Conservation (phyloP, 108 stramenopile genomes). For the Cyclotella choctawhatcheeana region DNA sequence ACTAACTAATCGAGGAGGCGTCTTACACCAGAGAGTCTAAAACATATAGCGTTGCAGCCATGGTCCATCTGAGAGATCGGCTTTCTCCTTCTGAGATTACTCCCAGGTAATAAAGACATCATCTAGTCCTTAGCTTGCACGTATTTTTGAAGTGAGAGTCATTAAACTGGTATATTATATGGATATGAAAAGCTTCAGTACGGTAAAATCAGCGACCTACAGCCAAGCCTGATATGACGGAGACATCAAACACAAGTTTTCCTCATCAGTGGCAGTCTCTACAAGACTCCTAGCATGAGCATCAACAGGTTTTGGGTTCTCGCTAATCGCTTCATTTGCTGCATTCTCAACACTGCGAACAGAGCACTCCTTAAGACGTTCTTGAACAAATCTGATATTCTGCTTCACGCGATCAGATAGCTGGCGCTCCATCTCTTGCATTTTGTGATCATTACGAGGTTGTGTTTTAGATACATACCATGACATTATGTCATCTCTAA, state of each 20-base stretch:
- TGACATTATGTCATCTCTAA: conserved; percentile 85
- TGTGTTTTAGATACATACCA: conserved; percentile 83
- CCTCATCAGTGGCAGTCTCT: conserved; percentile 56
- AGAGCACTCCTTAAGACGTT: conserved; percentile 66
- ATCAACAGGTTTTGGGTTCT: conserved; percentile 60
- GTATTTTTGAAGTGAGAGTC: too few relatives aligned
- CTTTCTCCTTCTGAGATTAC: too few relatives aligned
- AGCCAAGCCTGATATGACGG: conserved; percentile 78
- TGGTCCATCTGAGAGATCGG: too few relatives aligned
- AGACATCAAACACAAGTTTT: conserved; percentile 76
- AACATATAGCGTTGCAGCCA: too few relatives aligned
- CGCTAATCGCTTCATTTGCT: conserved; percentile 34
- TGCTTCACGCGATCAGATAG: conserved; percentile 74
- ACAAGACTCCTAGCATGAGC: conserved; percentile 62
- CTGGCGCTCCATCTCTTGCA: conserved; percentile 83
- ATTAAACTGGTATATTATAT: too few relatives aligned
- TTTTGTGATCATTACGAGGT: conserved; percentile 76
- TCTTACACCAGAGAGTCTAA: too few relatives aligned
- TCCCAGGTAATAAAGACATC: too few relatives aligned
- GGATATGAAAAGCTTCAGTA: too few relatives aligned
- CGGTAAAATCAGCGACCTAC: too few relatives aligned
- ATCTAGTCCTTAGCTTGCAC: too few relatives aligned
- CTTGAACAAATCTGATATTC: conserved; percentile 70
- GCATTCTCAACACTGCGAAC: conserved; percentile 26
- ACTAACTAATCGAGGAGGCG: too few relatives aligned